Conservation (phyloP, 2,329 filamentous ascomycete genomes). For the Colletotrichum spinosum region DNA sequence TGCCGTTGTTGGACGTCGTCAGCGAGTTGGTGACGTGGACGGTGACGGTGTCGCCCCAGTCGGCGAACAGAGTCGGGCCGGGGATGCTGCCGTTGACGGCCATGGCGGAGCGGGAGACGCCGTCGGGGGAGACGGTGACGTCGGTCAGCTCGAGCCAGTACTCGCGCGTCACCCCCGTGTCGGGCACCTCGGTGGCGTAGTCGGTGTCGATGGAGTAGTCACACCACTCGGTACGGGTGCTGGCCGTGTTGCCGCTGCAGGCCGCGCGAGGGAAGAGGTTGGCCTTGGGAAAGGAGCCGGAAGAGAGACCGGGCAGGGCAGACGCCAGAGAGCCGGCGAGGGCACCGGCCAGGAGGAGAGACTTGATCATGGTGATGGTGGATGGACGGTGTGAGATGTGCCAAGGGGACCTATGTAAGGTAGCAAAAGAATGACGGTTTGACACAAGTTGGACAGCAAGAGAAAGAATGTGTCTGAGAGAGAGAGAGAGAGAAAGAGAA, state of each 20-base stretch:
- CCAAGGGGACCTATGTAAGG: slow-evolving; percentile 4
- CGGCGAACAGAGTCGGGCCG: slow-evolving; percentile 67
- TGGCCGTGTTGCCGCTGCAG: slow-evolving; percentile 46
- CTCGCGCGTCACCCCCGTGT: slow-evolving; percentile 63
- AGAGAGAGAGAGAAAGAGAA: slow-evolving; percentile 5
- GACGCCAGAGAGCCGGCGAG: slow-evolving; percentile 23
- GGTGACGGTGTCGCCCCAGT: slow-evolving; percentile 61
- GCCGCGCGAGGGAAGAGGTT: slow-evolving; percentile 31
- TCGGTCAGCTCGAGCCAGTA: slow-evolving; percentile 58
- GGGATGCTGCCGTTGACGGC: slow-evolving; percentile 70
- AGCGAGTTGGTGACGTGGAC: slow-evolving; percentile 66
- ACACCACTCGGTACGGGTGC: slow-evolving; percentile 56
- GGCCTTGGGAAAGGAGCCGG: slow-evolving; percentile 6
- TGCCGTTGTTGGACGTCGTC: slow-evolving; percentile 63
- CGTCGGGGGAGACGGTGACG: slow-evolving; percentile 57
- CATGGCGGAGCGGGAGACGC: slow-evolving; percentile 52
- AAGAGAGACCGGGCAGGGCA: slow-evolving; percentile 14
- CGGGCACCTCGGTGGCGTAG: slow-evolving; percentile 52
- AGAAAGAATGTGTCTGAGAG: background rate
- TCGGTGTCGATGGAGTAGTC: slow-evolving; percentile 61
- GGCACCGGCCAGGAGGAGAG: slow-evolving; percentile 18
- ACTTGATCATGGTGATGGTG: slow-evolving; percentile 31
- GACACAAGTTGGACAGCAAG: slow-evolving; percentile 14
- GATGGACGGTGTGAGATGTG: background rate
- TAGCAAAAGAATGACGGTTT: slow-evolving; percentile 18